Base-by-base conservation (phyloP, 805 yeast species). In the Candida suzukii region DNA sequence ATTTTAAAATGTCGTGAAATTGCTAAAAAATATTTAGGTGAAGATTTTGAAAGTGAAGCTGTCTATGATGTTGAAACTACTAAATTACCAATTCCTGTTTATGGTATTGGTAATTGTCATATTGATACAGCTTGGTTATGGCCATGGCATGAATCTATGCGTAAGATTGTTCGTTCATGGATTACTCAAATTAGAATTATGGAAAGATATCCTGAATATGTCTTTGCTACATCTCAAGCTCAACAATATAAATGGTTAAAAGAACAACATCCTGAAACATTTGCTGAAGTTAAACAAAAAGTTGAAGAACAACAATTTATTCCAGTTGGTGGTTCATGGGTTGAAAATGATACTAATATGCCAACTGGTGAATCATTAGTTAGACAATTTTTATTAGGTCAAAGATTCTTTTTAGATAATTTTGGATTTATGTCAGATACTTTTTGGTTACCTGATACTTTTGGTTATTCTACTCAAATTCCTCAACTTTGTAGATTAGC, bases 41-140 rank as follows among this genome's bases (percentile, higher is more conserved):
- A 67, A 2, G 68, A 77, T 35, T 68, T 77, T 30, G 85, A 88
- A 57, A 68, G 82, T 4, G 74, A 74, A 14, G 70, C 71, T 11
- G 97, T 91, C 1, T 81, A 69, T 49, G 70, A 72, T 45, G 67
- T 70, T 24, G 66, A 43, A 41, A 56, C 41, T 52, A 61, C 53
- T 34, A 66, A 51, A 44, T 50, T 54, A 25, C 61, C 57, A 44
- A 62, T 75, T 43, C 80, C 82, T 42, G 96, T 90, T 11, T 83
- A 68, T 60, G 95, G 86, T 9, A 73, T 93, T 49, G 99, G 99
- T 34, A 86, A 93, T 59, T 93, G 98, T 60, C 98, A 90, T 60
- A 90, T 90, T 51, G 99, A 91, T 56, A 91, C 98, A 16, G 98
- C 98, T 14, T 91, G 99, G 99, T 70, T 88, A 44, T 91, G 99